A percentile compares a stretch with the other conserved stretches of the same genome.
phyloP scores from a whole-genome alignment of 331 rosid species.

The Malus hybrid region DNA sequence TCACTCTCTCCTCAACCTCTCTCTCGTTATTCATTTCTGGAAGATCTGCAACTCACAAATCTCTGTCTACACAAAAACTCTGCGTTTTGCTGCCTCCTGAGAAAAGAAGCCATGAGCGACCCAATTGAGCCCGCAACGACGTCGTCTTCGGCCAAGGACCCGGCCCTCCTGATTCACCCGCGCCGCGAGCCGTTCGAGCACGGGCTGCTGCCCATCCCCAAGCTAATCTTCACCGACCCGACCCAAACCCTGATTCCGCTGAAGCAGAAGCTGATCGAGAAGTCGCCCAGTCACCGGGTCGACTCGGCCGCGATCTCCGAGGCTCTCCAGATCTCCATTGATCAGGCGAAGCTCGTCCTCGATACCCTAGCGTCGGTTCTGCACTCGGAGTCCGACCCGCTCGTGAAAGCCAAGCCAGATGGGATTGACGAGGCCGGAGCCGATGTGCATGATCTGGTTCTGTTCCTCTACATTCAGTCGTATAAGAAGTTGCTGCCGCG shows the following conservation, averaged over 20 bases:
- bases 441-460: constrained; percentile 63
- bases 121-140: constrained; percentile 50
- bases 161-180: constrained; percentile 56
- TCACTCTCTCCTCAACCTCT: constrained; percentile 26
- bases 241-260: constrained; percentile 88
- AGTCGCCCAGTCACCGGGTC: constrained; percentile 43
- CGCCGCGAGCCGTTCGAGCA: constrained; percentile 96
- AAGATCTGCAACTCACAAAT: constrained; percentile 59
- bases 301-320: constrained; percentile 59
- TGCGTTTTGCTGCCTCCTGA: background rate
- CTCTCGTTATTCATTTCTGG: constrained; percentile 38
- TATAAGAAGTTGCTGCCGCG: constrained; percentile 80
- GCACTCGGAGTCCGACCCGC: constrained; percentile 63
- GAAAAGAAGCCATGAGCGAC: constrained; percentile 43
- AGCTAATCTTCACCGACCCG: constrained; percentile 85
- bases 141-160: constrained; percentile 60
- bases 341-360: constrained; percentile 73
- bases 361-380: constrained; percentile 73
- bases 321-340: constrained; percentile 80
- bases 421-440: constrained; percentile 43
- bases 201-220: constrained; percentile 86
- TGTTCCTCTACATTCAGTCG: constrained; percentile 21
- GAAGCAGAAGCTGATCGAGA: constrained; percentile 63
- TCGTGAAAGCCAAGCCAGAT: constrained; percentile 36
- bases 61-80: constrained; percentile 1